Evolutionary conservation across 2,329 filamentous ascomycete species (phyloP), one percentile per base, ranked within the genome.

Genomic region (Botryosphaeria dothidea): DNA sequence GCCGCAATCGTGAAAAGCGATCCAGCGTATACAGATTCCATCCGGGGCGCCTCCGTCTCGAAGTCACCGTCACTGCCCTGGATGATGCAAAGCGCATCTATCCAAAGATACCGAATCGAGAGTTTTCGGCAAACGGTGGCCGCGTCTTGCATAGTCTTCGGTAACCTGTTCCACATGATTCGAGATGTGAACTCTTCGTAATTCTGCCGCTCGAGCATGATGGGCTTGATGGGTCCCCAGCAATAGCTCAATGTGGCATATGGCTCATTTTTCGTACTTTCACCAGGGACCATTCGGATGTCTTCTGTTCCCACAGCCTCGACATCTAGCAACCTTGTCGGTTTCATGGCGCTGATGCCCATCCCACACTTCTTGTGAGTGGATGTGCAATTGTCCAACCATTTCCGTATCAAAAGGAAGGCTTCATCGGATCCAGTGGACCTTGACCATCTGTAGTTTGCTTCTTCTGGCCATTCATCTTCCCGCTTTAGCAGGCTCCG

Each of bases 21-120:
- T 29, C 73, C 72, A 51, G 74, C 71, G 61, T 77, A 76, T 3
- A 77, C 75, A 45, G 67, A 69, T 1, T 71, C 70, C 75, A 77
- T 77, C 49, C 75, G 76, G 3, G 70, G 64, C 9, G 72, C 71
- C 52, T 77, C 74, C 1, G 69, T 71, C 65, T 74, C 72, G 73
- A 74, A 77, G 61, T 77, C 75, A 9, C 71, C 65, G 4, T 69
- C 52, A 6, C 68, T 71, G 41, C 76, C 74, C 67, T 77, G 75
- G 3, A 76, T 72, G 25, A 76, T 77, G 58, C 75, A 77, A 1
- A 77, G 66, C 0, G 69, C 71, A 57, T 77, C 75, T 17, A 76
- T 76, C 74, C 75, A 77, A 11, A 77, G 66, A 49, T 75, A 77
- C 2, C 72, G 69, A n/a, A 75, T 34, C 4, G 72, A 73, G 2